Percentiles rank a stretch among this genome's conserved stretches.
Conservation (phyloP, 805 yeast genomes). For the Ascoidea asiatica region DNA sequence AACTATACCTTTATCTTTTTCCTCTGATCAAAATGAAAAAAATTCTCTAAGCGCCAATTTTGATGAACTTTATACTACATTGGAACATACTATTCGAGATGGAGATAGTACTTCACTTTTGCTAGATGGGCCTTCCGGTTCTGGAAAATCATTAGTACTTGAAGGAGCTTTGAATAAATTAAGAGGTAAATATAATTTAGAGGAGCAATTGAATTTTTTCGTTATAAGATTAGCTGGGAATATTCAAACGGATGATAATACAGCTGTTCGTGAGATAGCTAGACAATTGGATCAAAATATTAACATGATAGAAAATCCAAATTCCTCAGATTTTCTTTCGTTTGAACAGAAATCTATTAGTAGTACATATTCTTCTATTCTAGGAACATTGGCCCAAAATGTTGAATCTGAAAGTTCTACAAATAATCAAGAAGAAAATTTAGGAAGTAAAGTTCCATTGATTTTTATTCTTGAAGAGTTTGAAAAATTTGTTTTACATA, state of each 20-base stretch:
- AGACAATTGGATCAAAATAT: slow-evolving; percentile 50
- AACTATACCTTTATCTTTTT: too few relatives aligned
- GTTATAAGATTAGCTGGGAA: slow-evolving; percentile 55
- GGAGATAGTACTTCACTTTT: slow-evolving; percentile 74
- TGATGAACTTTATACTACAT: slow-evolving; percentile 37
- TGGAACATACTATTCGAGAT: slow-evolving; percentile 51
- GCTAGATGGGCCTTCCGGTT: slow-evolving; percentile 65
- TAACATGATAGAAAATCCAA: slow-evolving; percentile 19
- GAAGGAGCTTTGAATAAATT: slow-evolving; percentile 40
- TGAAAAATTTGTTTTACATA: slow-evolving; percentile 58
- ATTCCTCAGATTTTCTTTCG: slow-evolving; percentile 10
- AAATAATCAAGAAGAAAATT: slow-evolving; percentile 12
- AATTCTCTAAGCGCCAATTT: slow-evolving; percentile 15
- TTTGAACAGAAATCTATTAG: slow-evolving; percentile 41
- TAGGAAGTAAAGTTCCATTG: slow-evolving; percentile 33
- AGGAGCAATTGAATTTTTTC: slow-evolving; percentile 35
- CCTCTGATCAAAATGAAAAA: too few relatives aligned
- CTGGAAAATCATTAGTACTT: slow-evolving; percentile 61
- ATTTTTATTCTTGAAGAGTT: slow-evolving; percentile 77
- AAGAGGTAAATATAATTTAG: slow-evolving; percentile 18
- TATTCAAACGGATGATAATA: slow-evolving; percentile 58
- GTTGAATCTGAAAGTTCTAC: slow-evolving; percentile 15
- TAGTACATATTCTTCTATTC: slow-evolving; percentile 47
- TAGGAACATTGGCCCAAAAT: slow-evolving; percentile 34
- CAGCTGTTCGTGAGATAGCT: slow-evolving; percentile 79